phyloP scores from a whole-genome alignment of 2,329 filamentous ascomycete species.

The Rhynchosporium agropyri region DNA sequence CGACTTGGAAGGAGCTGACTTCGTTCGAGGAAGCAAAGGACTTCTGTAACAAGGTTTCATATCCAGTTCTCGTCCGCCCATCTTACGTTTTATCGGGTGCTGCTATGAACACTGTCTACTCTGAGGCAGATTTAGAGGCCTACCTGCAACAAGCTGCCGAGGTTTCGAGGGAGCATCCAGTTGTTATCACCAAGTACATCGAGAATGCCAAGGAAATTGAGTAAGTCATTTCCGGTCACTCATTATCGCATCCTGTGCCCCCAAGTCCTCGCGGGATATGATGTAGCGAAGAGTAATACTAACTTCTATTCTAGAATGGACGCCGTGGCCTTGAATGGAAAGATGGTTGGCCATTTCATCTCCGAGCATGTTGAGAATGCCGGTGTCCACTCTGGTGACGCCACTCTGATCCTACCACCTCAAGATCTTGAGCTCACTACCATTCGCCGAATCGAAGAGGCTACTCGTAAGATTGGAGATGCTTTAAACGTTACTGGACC shows the following conservation, averaged over 20 bases:
- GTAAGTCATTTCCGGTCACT: too few species aligned
- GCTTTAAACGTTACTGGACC: conserved; percentile 95
- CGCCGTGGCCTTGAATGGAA: conserved; percentile 87
- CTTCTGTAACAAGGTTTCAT: conserved; percentile 87
- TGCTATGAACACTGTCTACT: conserved; percentile 99
- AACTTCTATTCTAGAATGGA: conserved; percentile 65
- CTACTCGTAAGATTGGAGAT: conserved; percentile 90
- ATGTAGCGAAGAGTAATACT: too few species aligned
- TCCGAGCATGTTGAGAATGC: conserved; percentile 99
- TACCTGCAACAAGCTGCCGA: conserved; percentile 90
- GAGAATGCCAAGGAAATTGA: conserved; percentile 99
- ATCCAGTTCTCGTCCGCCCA: conserved; percentile 91
- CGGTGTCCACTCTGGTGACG: conserved; percentile 97
- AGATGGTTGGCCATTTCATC: conserved; percentile 92
- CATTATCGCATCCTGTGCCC: too few species aligned
- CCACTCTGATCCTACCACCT: conserved; percentile 90
- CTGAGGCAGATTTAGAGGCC: conserved; percentile 83
- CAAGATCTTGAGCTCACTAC: conserved; percentile 91
- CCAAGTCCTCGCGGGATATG: too few species aligned
- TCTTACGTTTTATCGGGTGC: conserved; percentile 97
- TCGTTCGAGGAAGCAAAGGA: conserved; percentile 86
- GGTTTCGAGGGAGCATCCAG: conserved; percentile 92
- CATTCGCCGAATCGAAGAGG: conserved; percentile 88
- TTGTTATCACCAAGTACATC: conserved; percentile 99
- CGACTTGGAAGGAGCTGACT: conserved; percentile 96